Conservation (phyloP, 1,284 basidiomycete species). For the Serendipita sp. region DNA sequence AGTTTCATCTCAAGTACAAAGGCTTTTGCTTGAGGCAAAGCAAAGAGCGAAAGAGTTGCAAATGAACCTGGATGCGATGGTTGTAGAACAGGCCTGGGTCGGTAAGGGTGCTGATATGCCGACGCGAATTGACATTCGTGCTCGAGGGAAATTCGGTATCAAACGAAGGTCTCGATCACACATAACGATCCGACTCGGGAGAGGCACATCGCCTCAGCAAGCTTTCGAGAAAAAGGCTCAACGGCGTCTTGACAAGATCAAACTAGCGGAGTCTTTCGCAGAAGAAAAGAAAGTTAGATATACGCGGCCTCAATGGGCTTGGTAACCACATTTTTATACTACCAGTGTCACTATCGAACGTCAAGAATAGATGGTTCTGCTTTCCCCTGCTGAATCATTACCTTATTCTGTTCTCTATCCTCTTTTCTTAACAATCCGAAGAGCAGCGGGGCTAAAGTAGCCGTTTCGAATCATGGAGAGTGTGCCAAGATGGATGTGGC, state of each 20-base stretch:
- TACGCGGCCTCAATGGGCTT: slow-evolving; percentile 31
- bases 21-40: slow-evolving; percentile 84
- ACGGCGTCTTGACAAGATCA: slow-evolving; percentile 46
- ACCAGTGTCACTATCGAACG: too few species aligned
- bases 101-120: slow-evolving; percentile 62
- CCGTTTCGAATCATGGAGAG: too few species aligned
- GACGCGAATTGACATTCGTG: slow-evolving; percentile 71
- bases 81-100: slow-evolving; percentile 94
- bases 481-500: too few species aligned
- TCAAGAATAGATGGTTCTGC: too few species aligned
- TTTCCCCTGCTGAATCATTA: too few species aligned
- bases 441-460: too few species aligned
- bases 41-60: slow-evolving; percentile 55
- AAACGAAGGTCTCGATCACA: slow-evolving; percentile 67
- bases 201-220: slow-evolving; percentile 42
- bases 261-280: neutral
- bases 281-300: slow-evolving; percentile 58
- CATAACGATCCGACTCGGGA: slow-evolving; percentile 65
- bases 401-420: too few species aligned
- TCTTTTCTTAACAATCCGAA: too few species aligned
- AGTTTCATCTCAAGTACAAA: slow-evolving; percentile 72
- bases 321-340: neutral
- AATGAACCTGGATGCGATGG: slow-evolving; percentile 54
- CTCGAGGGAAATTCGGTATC: slow-evolving; percentile 69
- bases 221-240: slow-evolving; percentile 57